phyloP scores from a whole-genome alignment of 345 rosid genomes.

The Pistacia integerrima region DNA sequence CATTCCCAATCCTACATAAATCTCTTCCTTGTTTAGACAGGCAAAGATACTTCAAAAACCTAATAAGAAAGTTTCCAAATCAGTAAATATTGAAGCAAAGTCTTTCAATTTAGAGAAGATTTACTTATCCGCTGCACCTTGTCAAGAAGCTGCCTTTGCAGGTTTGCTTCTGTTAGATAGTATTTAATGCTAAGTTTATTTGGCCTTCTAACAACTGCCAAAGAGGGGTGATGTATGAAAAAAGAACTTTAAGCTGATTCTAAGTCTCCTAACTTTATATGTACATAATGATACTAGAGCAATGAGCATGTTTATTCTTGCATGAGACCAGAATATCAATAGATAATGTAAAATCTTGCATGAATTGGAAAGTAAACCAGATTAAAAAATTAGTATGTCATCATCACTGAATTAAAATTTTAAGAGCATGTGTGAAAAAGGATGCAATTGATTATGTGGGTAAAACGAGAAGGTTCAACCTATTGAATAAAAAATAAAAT shows the following conservation, averaged over 20 bases:
- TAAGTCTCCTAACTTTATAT: no score
- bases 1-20: neutral
- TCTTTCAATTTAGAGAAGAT: neutral
- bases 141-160: neutral
- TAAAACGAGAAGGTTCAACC: neutral
- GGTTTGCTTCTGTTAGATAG: no score
- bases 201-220: neutral
- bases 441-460: no score
- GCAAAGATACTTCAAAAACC: neutral
- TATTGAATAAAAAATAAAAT: neutral
- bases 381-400: neutral
- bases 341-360: neutral
- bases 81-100: neutral
- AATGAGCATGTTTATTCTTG: neutral
- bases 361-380: constrained; percentile 1
- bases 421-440: neutral
- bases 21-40: neutral
- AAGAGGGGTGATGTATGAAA: neutral
- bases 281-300: neutral
- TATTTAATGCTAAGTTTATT: neutral
- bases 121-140: neutral
- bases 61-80: neutral
- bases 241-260: no score
- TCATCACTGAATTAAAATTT: neutral
- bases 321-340: neutral